Conservation (phyloP, 2,329 filamentous ascomycete species). For the Rachicladosporium sp. region DNA sequence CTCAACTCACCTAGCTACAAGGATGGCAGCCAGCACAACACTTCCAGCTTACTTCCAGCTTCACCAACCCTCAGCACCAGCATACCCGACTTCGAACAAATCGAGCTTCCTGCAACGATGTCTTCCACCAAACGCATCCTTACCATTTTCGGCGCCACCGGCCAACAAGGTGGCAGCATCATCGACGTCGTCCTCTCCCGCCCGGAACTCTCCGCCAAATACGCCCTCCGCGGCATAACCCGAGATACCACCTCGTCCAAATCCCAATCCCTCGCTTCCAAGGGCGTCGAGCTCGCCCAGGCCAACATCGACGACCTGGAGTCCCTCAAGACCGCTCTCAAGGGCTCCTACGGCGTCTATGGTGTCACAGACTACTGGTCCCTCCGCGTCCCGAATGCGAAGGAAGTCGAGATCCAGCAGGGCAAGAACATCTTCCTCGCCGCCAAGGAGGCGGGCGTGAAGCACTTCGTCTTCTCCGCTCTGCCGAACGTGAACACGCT, state of each 20-base stretch:
- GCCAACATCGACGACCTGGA: conserved; percentile 40
- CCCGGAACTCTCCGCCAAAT: conserved; percentile 35
- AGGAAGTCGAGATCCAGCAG: conserved; percentile 21
- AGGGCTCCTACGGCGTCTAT: conserved; percentile 38
- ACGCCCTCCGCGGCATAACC: conserved; percentile 44
- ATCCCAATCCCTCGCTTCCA: conserved; percentile 31
- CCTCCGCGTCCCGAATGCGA: conserved; percentile 8
- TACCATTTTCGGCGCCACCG: conserved; percentile 47
- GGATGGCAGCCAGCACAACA: no score
- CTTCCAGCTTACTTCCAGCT: no score
- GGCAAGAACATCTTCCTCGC: conserved; percentile 25
- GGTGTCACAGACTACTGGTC: conserved; percentile 43
- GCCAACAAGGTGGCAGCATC: conserved; percentile 48
- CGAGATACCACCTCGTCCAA: conserved; percentile 34
- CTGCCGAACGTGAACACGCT: conserved; percentile 17
- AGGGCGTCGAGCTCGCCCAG: conserved; percentile 41
- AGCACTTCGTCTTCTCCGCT: conserved; percentile 29
- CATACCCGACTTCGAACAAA: no score
- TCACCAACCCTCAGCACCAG: no score
- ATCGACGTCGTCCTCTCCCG: conserved; percentile 32
- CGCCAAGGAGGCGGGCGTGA: conserved; percentile 17
- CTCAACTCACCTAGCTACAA: no score
- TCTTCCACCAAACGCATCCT: conserved; percentile 31
- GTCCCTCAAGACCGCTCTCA: conserved; percentile 33
- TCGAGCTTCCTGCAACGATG: conserved; percentile 6